Conservation (phyloP, 2,329 filamentous ascomycete species). For the Teratosphaeria nubilosa region DNA sequence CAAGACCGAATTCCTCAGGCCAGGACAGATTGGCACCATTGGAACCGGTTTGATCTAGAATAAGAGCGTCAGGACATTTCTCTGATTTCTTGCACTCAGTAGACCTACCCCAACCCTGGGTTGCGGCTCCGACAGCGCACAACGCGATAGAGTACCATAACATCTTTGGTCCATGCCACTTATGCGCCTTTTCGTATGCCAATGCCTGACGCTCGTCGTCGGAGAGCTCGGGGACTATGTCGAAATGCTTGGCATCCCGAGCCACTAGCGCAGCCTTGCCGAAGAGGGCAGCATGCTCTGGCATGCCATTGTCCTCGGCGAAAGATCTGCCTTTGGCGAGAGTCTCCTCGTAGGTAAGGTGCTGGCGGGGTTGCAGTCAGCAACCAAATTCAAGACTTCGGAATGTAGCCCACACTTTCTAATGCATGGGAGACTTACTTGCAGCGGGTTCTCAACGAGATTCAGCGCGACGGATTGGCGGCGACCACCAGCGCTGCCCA, state of each 20-base stretch:
- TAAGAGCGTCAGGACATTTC: background rate
- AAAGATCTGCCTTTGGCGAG: constrained; percentile 25
- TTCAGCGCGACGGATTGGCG: constrained; percentile 36
- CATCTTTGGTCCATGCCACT: constrained; percentile 41
- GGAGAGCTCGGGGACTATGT: constrained; percentile 37
- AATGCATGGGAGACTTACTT: constrained; percentile 22
- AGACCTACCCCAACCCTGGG: constrained; percentile 42
- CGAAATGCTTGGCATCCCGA: constrained; percentile 40
- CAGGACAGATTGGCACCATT: constrained; percentile 27
- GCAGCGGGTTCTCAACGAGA: constrained; percentile 38
- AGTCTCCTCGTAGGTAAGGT: constrained; percentile 22
- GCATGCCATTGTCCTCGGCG: constrained; percentile 24
- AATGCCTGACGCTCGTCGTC: constrained; percentile 35
- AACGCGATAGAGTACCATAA: constrained; percentile 38
- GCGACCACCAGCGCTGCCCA: constrained; percentile 13
- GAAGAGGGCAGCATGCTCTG: constrained; percentile 30
- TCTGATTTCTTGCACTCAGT: background rate
- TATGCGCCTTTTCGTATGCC: constrained; percentile 36
- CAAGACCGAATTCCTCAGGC: constrained; percentile 20
- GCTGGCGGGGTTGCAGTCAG: constrained; percentile 18
- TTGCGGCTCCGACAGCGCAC: constrained; percentile 10
- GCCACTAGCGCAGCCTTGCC: constrained; percentile 43
- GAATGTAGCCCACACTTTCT: background rate
- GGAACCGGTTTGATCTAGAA: constrained; percentile 19
- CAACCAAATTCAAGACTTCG: background rate